Evolutionary conservation across 257 asterid genomes (phyloP), one percentile per base, ranked within the genome.

Genomic region (Solanum chiquidenum): DNA sequence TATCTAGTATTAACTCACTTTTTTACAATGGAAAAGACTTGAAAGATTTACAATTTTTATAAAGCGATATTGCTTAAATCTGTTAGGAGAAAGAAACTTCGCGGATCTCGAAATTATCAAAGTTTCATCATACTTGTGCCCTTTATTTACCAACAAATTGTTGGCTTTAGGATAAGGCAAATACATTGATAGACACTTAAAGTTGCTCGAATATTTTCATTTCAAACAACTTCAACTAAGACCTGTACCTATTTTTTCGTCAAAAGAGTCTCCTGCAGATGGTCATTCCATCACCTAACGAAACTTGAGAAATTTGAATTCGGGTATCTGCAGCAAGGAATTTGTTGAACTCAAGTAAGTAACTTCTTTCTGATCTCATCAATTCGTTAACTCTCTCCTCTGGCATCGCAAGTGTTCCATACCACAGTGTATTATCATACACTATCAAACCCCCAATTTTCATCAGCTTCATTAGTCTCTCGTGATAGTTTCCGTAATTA

Each of bases 361-460:
- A 4, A 3, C 6, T 66, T 44, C 20, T 34, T 37, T 5, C 18
- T 52, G 34, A 16, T 83, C 76, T 88, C 10, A 21, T 5, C 2
- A 3, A 13, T 86, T 87, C 88, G 0, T 91, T 89, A 13, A 93
- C 89, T 1, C 42, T 58, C 12, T 86, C 88, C 87, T 89, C 93
- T 1, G 87, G 84, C 90, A 86, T 88, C 0, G 88, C 92, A 1
- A 93, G 94, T 0, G 93, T 75, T 23, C 95, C 95, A 8, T 44
- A 46, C 95, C 95, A 92, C 3, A 93, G 93, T 4, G 95, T 92
- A 90, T 93, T 94, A 40, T 94, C 98, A 60, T 93, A 94, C 10
- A 90, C 88, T 20, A 91, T 85, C 12, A 91, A 35, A 1, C 95
- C 95, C 1, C 95, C 95, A 18, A 91, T 89, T 76, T 85, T 93